Conservation (phyloP, 176 grass and related monocot genomes). For the Oryza rufipogon region DNA sequence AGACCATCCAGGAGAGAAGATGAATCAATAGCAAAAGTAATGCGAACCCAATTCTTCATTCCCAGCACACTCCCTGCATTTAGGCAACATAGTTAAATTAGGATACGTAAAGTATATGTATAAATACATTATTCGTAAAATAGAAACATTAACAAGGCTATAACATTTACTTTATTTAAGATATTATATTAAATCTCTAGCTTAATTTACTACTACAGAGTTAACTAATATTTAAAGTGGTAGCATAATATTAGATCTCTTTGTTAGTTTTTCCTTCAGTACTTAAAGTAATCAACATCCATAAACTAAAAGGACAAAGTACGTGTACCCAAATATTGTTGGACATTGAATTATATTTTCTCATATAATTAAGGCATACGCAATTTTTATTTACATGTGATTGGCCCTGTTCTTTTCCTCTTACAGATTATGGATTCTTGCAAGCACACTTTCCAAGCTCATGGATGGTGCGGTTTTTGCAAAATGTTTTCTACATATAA, state of each 20-base stretch:
- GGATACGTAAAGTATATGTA: background rate
- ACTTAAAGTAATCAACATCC: background rate
- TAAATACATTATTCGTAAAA: background rate
- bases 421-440: too few relatives aligned
- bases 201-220: background rate
- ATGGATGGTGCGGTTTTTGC: too few relatives aligned
- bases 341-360: background rate
- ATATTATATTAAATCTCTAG: background rate
- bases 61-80: conserved; percentile 52
- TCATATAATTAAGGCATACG: background rate
- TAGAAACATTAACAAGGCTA: background rate
- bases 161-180: background rate
- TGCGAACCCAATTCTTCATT: conserved; percentile 54
- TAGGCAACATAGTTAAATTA: background rate
- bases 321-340: background rate
- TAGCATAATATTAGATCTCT: background rate
- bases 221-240: background rate
- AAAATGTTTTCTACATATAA: too few relatives aligned
- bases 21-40: conserved; percentile 57
- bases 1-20: conserved; percentile 56
- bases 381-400: too few relatives aligned
- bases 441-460: too few relatives aligned
- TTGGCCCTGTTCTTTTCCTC: too few relatives aligned
- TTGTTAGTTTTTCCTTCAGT: background rate
- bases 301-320: background rate